Evolutionary conservation across 2,329 filamentous ascomycete genomes (phyloP).

Genomic region (Ophiosphaerella herpotricha): DNA sequence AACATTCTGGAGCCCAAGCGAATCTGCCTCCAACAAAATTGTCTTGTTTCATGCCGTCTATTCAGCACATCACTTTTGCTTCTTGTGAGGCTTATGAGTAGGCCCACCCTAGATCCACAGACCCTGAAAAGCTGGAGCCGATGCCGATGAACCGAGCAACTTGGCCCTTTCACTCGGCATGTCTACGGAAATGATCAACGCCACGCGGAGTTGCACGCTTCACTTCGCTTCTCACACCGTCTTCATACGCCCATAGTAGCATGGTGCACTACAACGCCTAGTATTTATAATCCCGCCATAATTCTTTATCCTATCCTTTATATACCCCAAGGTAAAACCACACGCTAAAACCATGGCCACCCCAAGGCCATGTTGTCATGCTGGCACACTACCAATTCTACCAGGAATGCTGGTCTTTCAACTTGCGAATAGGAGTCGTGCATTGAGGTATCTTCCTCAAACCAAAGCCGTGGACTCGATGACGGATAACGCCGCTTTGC

Average conservation of each 20-base stretch:
- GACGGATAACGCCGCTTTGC: not conserved
- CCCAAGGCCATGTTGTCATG: too few relatives aligned
- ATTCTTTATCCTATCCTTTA: too few relatives aligned
- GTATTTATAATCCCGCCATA: too few relatives aligned
- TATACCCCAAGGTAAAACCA: too few relatives aligned
- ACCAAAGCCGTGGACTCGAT: not conserved
- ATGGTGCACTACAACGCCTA: too few relatives aligned
- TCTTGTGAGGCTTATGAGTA: not conserved
- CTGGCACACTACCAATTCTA: too few relatives aligned
- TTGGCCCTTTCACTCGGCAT: not conserved
- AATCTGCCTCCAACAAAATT: not conserved
- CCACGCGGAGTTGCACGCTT: not conserved
- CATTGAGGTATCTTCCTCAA: too few relatives aligned
- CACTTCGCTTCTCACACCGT: not conserved
- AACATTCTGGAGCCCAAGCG: not conserved
- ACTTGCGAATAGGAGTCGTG: too few relatives aligned
- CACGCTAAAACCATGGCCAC: too few relatives aligned
- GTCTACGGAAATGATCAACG: not conserved
- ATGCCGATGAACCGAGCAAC: constrained; percentile 4
- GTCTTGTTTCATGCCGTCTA: not conserved
- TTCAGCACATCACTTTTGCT: not conserved
- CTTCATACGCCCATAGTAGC: not conserved
- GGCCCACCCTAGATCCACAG: constrained; percentile 3
- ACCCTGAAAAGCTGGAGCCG: not conserved
- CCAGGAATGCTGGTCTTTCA: too few relatives aligned